Evolutionary conservation across 148 eudicot genomes (phyloP), one percentile per base, ranked within the genome.

Genomic region (Cornus suecica): DNA sequence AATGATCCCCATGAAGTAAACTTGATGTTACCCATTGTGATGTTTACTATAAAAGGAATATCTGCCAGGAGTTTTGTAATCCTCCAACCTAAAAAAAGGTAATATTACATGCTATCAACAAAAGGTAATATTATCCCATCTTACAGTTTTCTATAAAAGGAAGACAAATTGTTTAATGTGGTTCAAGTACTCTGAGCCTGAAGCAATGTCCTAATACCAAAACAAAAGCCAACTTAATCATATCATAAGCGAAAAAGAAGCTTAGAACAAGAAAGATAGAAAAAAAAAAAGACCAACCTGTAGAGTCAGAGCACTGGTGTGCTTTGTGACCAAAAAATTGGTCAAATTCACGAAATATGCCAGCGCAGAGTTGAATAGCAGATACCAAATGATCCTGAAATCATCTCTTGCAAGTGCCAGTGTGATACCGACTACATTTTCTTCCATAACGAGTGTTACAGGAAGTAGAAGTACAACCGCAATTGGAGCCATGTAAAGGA

Each of bases 401-500:
- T 81, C 84, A 30, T 78, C 77, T 81, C 80, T 78, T 41, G 80
- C 84, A 64, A 84, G 81, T 41, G 84, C 84, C 14, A 84, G 28
- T 15, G 87, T 79, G 45, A 81, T 79, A 45, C 82, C 87, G 24
- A 84, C 84, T 48, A 84, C 84, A 73, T 81, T 81, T 69, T 76
- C 75, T 70, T 84, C 87, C 87, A 84, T 84, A 16, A 65, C 42
- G 15, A 84, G 77, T 54, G 87, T 81, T 48, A 80, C 87, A 18
- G 87, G 87, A 56, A 84, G 82, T 60, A 84, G 84, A 68, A 81
- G 73, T 20, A 84, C 80, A 66, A 84, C 87, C 76, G 87, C 87
- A 34, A 84, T 76, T 65, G 87, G 87, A 79, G 87, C 84, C 87
- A 84, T 84, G 75, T 84, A 84, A 20, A 84, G 80, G 54, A 84